Conservation (phyloP, 2,329 filamentous ascomycete species). For the Phialemoniopsis sp. region DNA sequence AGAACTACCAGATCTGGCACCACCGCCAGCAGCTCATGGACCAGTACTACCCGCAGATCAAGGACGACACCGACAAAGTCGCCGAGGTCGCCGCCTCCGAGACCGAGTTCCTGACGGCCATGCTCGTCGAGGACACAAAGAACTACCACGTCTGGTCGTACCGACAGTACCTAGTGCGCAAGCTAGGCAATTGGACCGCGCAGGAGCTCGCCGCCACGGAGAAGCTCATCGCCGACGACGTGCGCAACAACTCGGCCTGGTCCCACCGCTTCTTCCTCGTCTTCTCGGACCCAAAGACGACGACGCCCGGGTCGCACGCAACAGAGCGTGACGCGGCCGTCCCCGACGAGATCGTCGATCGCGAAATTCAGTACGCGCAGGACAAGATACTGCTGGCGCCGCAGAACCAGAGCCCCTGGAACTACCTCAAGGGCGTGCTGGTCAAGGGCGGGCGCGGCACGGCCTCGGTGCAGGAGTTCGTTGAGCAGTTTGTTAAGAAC, state of each 20-base stretch:
- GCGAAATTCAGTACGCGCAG: slow-evolving; percentile 73
- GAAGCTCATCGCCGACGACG: slow-evolving; percentile 69
- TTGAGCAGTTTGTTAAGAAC: slow-evolving; percentile 41
- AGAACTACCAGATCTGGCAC: slow-evolving; percentile 99
- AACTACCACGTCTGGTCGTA: slow-evolving; percentile 99
- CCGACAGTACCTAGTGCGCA: slow-evolving; percentile 65
- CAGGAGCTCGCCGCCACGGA: slow-evolving; percentile 70
- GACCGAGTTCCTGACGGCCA: slow-evolving; percentile 68
- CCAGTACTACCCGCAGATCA: slow-evolving; percentile 55
- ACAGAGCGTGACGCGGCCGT: slow-evolving; percentile 52
- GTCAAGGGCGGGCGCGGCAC: slow-evolving; percentile 57
- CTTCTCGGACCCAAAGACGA: slow-evolving; percentile 58
- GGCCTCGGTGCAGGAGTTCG: slow-evolving; percentile 41
- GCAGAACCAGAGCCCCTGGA: slow-evolving; percentile 94
- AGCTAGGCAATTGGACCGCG: slow-evolving; percentile 66
- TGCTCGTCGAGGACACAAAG: slow-evolving; percentile 84
- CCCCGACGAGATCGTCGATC: slow-evolving; percentile 60
- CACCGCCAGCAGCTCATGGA: slow-evolving; percentile 65
- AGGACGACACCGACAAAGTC: slow-evolving; percentile 49
- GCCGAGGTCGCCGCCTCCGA: slow-evolving; percentile 62
- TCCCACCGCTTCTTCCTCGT: slow-evolving; percentile 95
- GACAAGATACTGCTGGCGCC: slow-evolving; percentile 73
- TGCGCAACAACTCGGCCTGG: slow-evolving; percentile 97
- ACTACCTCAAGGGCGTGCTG: slow-evolving; percentile 77
- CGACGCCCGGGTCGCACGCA: slow-evolving; percentile 41